Base-by-base conservation (phyloP, 495 filamentous ascomycete species). In the Polyplosphaeria fusca region DNA sequence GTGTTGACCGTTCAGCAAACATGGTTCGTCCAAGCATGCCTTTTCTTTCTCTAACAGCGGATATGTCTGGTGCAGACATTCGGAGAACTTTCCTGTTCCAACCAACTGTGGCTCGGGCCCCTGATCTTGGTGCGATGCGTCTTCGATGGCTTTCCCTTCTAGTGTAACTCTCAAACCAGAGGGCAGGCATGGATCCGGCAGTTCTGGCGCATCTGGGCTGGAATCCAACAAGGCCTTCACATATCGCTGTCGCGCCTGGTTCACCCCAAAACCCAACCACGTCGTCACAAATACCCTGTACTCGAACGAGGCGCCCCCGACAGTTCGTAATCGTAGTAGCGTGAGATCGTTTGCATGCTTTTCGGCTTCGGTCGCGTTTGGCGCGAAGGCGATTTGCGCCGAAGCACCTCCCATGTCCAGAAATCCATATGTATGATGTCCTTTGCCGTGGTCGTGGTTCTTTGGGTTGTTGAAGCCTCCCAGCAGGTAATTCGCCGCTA, bases 401-500 rank as follows among this genome's bases (percentile, higher is more conserved):
- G 91, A 96, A 16, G 93, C 93, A 16, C 93, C 93, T 23, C 93
- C 93, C 93, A 99, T 97, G 69, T 99, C 93, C 47, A 99, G 71
- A 68, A 99, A 99, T 0, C 93, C 93, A 69, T 97, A 99, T 0
- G 93, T 99, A 65, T 93, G 87, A 63, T 97, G 93, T 22, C 82
- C 86, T 64, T 96, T 91, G 16, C 90, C 91, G 65, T 87, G 84
- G 47, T 77, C 74, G 61, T 94, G 88, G 22, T 79, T 73, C 23
- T 82, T 76, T 0, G 91, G 87, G n/a, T 79, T 71, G 68, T 97
- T 87, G 60, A 97, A 97, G 1, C 89, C 89, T n/a, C 88, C 91
- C 27, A 99, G 74, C 18, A 99, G 73, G 67, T 97, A 99, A 67
- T 99, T 99, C n/a, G 92, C 85, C 28, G 93, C 93, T 60, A 97